phyloP scores from a whole-genome alignment of 306 rosid species.

The Lathyrus sativus region DNA sequence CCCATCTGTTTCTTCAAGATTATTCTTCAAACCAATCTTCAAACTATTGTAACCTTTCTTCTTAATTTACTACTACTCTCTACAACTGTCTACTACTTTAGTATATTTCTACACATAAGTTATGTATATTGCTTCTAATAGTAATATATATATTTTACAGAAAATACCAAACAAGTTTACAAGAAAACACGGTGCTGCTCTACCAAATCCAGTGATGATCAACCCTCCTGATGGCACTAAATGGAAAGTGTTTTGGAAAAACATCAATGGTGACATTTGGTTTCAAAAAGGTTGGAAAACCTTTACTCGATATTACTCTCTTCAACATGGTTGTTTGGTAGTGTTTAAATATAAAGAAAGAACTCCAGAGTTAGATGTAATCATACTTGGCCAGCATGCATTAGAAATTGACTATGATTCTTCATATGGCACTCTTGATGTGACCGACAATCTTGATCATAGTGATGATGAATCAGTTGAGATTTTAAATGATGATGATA shows the following conservation, averaged over 20 bases:
- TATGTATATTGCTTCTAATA: too few species aligned
- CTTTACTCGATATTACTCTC: conserved; percentile 10
- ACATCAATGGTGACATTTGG: conserved; percentile 9
- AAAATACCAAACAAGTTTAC: conserved; percentile 26
- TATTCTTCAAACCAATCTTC: conserved; percentile 1
- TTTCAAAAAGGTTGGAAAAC: conserved; percentile 9
- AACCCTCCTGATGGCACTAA: background rate
- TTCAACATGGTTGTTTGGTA: background rate
- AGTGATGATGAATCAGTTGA: too few species aligned
- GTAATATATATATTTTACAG: background rate
- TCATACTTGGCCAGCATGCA: background rate
- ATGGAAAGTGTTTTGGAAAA: conserved; percentile 33
- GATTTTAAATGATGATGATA: background rate
- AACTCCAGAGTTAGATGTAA: background rate
- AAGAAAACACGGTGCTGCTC: conserved; percentile 4
- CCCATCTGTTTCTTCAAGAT: conserved; percentile 10
- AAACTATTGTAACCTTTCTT: background rate
- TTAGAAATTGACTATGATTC: background rate
- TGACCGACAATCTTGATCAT: too few species aligned
- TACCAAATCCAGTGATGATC: conserved; percentile 32
- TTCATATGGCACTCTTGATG: background rate
- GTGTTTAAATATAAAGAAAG: background rate
- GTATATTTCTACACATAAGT: too few species aligned
- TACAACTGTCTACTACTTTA: too few species aligned
- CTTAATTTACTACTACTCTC: background rate